These are phyloP conservation scores for Ceratobasidium sp. DNA, from an alignment of 1,284 basidiomycete genomes.

Conservation along the genomic window DNA sequence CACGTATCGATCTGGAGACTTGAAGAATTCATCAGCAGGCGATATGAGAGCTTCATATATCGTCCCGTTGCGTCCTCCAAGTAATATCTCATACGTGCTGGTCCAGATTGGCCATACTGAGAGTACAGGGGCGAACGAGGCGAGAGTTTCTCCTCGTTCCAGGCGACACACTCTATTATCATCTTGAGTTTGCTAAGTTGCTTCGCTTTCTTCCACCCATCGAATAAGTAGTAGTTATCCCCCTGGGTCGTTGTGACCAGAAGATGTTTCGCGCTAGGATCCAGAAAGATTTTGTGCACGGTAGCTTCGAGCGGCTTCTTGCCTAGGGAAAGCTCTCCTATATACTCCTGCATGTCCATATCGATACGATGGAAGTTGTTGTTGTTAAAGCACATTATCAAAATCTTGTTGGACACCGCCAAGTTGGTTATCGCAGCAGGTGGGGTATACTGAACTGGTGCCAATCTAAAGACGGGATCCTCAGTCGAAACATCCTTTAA, in stretches of 20 bases:
- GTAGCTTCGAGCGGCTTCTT: constrained; percentile 68
- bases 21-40: constrained; percentile 90
- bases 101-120: constrained; percentile 49
- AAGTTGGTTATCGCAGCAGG: constrained; percentile 81
- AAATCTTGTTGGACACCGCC: constrained; percentile 83
- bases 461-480: constrained; percentile 81
- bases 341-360: constrained; percentile 78
- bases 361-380: constrained; percentile 85
- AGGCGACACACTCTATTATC: constrained; percentile 90
- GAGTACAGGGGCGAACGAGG: constrained; percentile 60
- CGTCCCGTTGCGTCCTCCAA: constrained; percentile 84
- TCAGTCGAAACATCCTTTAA: constrained; percentile 44
- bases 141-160: constrained; percentile 63
- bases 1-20: constrained; percentile 82
- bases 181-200: constrained; percentile 84
- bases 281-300: constrained; percentile 82
- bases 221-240: constrained; percentile 93
- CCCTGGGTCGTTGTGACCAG: constrained; percentile 85
- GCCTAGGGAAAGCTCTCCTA: constrained; percentile 75
- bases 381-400: constrained; percentile 83
- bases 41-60: constrained; percentile 88
- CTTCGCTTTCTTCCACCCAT: constrained; percentile 79
- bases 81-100: constrained; percentile 85
- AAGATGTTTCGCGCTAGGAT: constrained; percentile 91
- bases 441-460: constrained; percentile 86